phyloP scores from a whole-genome alignment of 2,329 filamentous ascomycete species.

The Stachybotrys echinatus region DNA sequence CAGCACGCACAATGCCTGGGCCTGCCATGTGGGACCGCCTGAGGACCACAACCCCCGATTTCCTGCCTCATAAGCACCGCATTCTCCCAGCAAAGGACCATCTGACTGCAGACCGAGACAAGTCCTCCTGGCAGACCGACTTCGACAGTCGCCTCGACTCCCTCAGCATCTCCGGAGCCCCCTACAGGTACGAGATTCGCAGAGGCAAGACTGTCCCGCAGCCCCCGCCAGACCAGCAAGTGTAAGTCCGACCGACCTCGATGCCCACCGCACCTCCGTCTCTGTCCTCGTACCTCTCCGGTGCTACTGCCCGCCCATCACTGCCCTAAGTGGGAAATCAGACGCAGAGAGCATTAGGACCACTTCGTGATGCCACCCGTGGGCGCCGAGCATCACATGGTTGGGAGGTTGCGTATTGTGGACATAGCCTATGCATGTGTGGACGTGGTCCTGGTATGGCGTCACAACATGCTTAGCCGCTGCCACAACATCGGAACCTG shows the following conservation, averaged over 20 bases:
- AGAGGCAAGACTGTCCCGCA: conserved; percentile 25
- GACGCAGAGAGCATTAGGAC: neutral
- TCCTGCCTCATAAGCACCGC: conserved; percentile 1
- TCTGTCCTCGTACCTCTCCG: neutral
- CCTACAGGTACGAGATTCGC: conserved; percentile 23
- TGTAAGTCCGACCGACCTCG: conserved; percentile 17
- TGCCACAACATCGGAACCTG: neutral
- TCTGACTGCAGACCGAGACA: neutral
- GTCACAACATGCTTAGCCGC: conserved; percentile 10
- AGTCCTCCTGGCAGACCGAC: conserved; percentile 4
- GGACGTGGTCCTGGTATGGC: neutral
- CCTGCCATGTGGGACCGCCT: conserved; percentile 11
- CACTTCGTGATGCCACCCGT: neutral
- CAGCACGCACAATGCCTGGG: conserved; percentile 1
- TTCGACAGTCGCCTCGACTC: conserved; percentile 21
- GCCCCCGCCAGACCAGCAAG: conserved; percentile 12
- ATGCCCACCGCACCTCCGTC: neutral
- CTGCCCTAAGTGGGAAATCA: neutral
- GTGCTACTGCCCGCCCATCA: neutral
- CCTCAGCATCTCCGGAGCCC: conserved; percentile 19
- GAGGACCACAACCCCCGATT: conserved; percentile 1
- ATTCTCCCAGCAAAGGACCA: neutral
- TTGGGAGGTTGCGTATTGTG: neutral
- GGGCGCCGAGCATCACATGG: neutral
- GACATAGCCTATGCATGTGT: neutral